phyloP scores from a whole-genome alignment of 2,329 filamentous ascomycete species.

The Pestalotiopsis sp. region DNA sequence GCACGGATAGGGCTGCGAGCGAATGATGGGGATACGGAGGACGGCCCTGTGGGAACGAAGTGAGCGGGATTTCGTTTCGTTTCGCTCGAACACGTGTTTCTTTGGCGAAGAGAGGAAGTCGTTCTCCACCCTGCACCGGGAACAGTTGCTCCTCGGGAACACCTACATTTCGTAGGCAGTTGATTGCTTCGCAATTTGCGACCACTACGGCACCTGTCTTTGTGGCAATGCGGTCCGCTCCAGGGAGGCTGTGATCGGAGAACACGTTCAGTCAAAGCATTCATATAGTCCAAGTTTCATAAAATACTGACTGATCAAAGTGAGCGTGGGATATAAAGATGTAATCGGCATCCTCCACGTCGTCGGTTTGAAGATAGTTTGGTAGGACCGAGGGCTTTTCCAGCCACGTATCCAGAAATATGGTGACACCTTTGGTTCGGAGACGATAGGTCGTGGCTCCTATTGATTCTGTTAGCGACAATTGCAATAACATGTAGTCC shows the following conservation, averaged over 20 bases:
- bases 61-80: not conserved
- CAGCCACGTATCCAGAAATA: not conserved
- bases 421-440: not conserved
- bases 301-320: not conserved
- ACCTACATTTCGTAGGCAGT: slow-evolving; percentile 19
- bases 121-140: slow-evolving; percentile 22
- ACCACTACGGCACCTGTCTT: slow-evolving; percentile 24
- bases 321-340: not conserved
- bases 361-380: not conserved
- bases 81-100: not conserved
- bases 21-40: slow-evolving; percentile 1
- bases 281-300: not conserved
- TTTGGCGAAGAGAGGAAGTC: slow-evolving; percentile 22
- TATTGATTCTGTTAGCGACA: not conserved
- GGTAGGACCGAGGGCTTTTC: not conserved
- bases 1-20: slow-evolving; percentile 16
- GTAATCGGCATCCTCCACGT: not conserved
- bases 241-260: slow-evolving; percentile 18
- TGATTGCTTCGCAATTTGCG: slow-evolving; percentile 25
- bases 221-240: slow-evolving; percentile 25
- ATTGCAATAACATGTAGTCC: not conserved
- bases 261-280: not conserved
- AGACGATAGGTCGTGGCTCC: not conserved
- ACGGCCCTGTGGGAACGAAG: not conserved
- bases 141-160: slow-evolving; percentile 23